Evolutionary conservation across 2,329 filamentous ascomycete genomes (phyloP).

Genomic region (Seiridium cupressi): DNA sequence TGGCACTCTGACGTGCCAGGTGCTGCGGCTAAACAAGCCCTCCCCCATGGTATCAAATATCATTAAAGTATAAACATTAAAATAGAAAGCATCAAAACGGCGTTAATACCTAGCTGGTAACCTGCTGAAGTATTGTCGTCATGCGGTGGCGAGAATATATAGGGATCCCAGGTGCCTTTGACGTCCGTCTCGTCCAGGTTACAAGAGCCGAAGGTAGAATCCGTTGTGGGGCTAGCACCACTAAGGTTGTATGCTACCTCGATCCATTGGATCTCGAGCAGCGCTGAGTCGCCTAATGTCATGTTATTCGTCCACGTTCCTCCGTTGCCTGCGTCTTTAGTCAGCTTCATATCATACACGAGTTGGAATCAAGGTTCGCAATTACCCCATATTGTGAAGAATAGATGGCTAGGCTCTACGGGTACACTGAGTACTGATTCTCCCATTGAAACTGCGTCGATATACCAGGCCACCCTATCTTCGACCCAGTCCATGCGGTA

Average conservation of each 20-base stretch:
- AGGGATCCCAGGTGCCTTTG: not conserved
- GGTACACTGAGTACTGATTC: not conserved
- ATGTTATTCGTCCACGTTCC: not conserved
- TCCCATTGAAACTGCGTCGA: not conserved
- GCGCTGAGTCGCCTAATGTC: not conserved
- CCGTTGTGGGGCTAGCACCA: not conserved
- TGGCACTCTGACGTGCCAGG: no score
- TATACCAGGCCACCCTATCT: not conserved
- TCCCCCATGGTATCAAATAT: no score
- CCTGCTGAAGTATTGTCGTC: not conserved
- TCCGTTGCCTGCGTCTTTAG: not conserved
- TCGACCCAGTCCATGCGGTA: slow-evolving; percentile 1
- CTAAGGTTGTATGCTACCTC: slow-evolving; percentile 5
- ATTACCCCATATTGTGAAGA: not conserved
- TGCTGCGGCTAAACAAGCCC: no score
- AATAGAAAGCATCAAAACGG: not conserved
- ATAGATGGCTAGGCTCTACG: not conserved
- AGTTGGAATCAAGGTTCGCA: not conserved
- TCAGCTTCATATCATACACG: no score
- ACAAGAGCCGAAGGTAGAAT: not conserved
- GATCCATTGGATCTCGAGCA: slow-evolving; percentile 4
- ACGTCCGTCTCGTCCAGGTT: not conserved
- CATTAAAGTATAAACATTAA: slow-evolving; percentile 1
- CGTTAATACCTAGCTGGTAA: not conserved
- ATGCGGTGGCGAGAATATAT: not conserved